Evolutionary conservation across 345 rosid genomes (phyloP), one percentile per base, ranked within the genome.

Genomic region (Clarkia xantiana): DNA sequence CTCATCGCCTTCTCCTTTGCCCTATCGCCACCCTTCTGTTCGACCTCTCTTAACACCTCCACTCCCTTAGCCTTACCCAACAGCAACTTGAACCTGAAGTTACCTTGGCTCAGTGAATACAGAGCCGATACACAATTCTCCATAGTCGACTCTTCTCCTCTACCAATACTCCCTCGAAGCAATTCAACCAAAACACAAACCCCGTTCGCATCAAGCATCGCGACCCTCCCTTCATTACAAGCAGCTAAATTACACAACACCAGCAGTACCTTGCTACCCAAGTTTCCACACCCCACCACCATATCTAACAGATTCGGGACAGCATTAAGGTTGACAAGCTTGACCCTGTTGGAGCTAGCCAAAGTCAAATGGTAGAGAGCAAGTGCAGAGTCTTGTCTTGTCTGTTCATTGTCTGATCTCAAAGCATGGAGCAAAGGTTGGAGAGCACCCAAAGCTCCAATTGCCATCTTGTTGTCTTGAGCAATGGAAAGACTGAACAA

Each of bases 401-500:
- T 66, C 55, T 68, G 73, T 56, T 82, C 82, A 22, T 79, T 75
- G 10, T 75, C 82, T 0, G 81, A 73, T 41, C 86, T 63, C 11
- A 88, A 73, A 49, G 80, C 75, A 60, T 78, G 79, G 23, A 88
- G 60, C 2, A 88, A 67, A 9, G 94, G 88, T 57, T 77, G 88
- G 45, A 84, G 60, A 36, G 89, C 97, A 6, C 97, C 94, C 34
- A 88, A 61, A 12, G 77, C 95, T 17, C 89, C 95, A 7, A 84
- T 82, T 20, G 86, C 93, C 73, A 80, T 82, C 61, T 78, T 81
- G 61, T 78, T 88, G 56, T 80, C 81, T 40, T 84, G 84, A 16
- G 84, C 93, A 10, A 84, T 62, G 14, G 95, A 76, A 47, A 88
- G 64, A 40, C 97, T 84, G 52, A 88, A 88, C 34, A 88, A 45